phyloP scores from a whole-genome alignment of 1,284 basidiomycete species.

The Puccinia polysora region DNA sequence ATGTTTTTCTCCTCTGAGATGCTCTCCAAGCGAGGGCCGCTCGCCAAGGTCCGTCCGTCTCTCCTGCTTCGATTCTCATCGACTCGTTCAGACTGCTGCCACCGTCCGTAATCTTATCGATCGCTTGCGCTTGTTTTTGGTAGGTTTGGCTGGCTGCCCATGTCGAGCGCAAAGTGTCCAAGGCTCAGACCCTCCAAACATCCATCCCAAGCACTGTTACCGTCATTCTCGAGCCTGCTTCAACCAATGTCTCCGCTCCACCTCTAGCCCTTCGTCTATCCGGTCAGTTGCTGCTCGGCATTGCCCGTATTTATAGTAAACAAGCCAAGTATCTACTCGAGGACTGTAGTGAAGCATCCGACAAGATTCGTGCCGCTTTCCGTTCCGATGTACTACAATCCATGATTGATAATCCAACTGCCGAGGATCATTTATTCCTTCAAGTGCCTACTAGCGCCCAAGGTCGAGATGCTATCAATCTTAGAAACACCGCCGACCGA shows the following conservation, averaged over 20 bases:
- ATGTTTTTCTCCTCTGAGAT: constrained; percentile 40
- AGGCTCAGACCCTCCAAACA: constrained; percentile 31
- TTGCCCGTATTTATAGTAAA: constrained; percentile 36
- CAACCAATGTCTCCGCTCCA: constrained; percentile 7
- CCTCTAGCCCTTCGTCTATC: constrained; percentile 38
- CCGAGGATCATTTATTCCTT: constrained; percentile 5
- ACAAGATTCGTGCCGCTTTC: constrained; percentile 26
- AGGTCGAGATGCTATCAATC: constrained; percentile 15
- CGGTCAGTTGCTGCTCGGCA: constrained; percentile 29
- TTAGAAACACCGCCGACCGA: constrained; percentile 11
- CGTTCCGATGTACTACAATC: constrained; percentile 1
- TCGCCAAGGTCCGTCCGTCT: constrained; percentile 16
- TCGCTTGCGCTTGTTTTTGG: neutral
- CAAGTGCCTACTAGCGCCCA: constrained; percentile 2
- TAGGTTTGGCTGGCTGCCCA: constrained; percentile 41
- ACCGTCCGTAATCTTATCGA: neutral
- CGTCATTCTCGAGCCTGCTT: constrained; percentile 31
- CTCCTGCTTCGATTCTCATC: neutral
- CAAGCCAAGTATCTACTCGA: constrained; percentile 39
- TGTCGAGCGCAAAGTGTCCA: constrained; percentile 32
- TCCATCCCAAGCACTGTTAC: constrained; percentile 37
- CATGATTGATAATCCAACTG: neutral
- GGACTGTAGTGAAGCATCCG: constrained; percentile 32
- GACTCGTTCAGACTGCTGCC: too few relatives aligned
- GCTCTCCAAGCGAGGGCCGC: constrained; percentile 38